Percentiles rank a stretch among this genome's conserved stretches.
phyloP scores from a whole-genome alignment of 345 rosid species.

The Mangifera indica region DNA sequence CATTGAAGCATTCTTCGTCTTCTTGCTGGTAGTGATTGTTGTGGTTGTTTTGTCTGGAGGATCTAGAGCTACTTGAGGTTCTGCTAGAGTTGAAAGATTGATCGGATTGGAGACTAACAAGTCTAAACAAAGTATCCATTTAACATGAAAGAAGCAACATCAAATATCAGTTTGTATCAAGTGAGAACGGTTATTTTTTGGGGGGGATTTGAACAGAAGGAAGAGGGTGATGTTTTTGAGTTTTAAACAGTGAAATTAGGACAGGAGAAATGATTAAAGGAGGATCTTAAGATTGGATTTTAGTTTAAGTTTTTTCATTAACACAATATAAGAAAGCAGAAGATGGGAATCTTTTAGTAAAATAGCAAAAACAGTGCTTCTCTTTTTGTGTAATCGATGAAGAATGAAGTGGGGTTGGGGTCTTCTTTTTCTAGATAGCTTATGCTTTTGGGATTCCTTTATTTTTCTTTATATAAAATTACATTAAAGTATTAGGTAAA shows the following conservation, averaged over 20 bases:
- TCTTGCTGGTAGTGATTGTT: conserved; percentile 40
- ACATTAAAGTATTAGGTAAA: neutral
- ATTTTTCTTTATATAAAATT: neutral
- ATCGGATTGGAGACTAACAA: conserved; percentile 76
- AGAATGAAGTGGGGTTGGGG: conserved; percentile 26
- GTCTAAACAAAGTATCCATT: conserved; percentile 96
- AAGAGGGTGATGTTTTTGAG: conserved; percentile 15
- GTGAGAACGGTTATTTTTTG: neutral
- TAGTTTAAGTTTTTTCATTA: conserved; percentile 28
- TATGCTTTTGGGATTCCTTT: conserved; percentile 8
- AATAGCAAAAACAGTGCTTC: conserved; percentile 18
- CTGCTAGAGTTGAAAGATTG: conserved; percentile 81
- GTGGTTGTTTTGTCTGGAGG: conserved; percentile 59
- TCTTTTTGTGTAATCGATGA: conserved; percentile 49
- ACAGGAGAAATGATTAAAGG: conserved; percentile 25
- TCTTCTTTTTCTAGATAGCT: conserved; percentile 21
- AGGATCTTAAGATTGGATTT: conserved; percentile 41
- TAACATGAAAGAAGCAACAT: conserved; percentile 58
- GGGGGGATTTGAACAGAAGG: conserved; percentile 1
- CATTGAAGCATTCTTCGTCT: conserved; percentile 96
- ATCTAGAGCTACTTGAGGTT: conserved; percentile 79
- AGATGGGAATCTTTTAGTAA: conserved; percentile 21
- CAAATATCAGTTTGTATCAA: conserved; percentile 25
- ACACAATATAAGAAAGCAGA: conserved; percentile 18
- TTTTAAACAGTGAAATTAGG: conserved; percentile 35